A percentile compares a stretch with the other conserved stretches of the same genome.
These are phyloP conservation scores for Curvularia lunata DNA, from an alignment of 2,329 filamentous ascomycete species.

Conservation along the genomic window DNA sequence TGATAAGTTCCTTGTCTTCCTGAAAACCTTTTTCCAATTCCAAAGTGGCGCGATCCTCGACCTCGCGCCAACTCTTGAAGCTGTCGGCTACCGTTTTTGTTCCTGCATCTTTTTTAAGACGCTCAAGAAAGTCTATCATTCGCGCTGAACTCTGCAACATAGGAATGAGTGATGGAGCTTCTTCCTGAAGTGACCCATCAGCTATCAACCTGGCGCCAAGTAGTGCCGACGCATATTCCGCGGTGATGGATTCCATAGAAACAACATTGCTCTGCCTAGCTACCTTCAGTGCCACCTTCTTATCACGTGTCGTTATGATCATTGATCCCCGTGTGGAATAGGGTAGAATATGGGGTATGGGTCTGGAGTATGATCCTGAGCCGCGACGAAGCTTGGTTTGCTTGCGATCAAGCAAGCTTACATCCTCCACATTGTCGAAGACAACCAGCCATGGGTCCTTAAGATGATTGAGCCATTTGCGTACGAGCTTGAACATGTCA, in stretches of 20 bases:
- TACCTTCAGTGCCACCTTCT: not conserved
- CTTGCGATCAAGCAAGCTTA: not conserved
- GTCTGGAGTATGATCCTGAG: not conserved
- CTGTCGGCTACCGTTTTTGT: not conserved
- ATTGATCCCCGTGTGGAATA: not conserved
- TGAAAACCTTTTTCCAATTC: not conserved
- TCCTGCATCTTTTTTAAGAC: not conserved
- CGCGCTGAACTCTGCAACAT: not conserved
- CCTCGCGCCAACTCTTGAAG: not conserved
- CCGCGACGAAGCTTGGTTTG: not conserved
- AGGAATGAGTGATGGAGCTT: not conserved
- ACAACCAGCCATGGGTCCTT: not conserved
- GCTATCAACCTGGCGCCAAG: not conserved
- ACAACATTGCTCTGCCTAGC: not conserved
- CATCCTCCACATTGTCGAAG: not conserved
- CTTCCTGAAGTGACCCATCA: not conserved
- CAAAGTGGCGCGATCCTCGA: not conserved
- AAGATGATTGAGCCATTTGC: not conserved
- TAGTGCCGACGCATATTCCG: not conserved
- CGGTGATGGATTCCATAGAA: not conserved
- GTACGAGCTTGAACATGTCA: not conserved
- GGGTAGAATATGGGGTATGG: not conserved
- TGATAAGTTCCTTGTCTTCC: not conserved
- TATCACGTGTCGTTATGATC: not conserved
- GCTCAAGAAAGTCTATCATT: not conserved